Evolutionary conservation across 495 filamentous ascomycete species (phyloP).

Genomic region (Talaromyces wortmannii): DNA sequence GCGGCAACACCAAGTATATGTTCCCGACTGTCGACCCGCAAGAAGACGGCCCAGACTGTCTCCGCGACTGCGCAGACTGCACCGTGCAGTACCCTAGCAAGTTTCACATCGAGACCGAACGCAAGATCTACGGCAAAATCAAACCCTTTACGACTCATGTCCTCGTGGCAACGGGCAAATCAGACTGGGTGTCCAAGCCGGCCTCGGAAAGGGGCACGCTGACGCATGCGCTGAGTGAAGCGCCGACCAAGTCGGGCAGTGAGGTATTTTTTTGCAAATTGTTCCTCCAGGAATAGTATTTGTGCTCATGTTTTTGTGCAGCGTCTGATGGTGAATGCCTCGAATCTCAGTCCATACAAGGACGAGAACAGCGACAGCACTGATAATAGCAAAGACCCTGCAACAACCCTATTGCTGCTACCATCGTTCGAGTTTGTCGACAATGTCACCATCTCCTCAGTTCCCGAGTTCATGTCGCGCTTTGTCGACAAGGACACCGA

Average conservation of each 20-base stretch:
- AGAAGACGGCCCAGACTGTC: conserved; percentile 77
- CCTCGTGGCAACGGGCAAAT: conserved; percentile 85
- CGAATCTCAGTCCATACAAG: conserved; percentile 70
- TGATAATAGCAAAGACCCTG: conserved; percentile 34
- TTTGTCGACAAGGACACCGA: conserved; percentile 50
- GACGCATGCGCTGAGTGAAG: conserved; percentile 75
- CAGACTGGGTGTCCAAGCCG: conserved; percentile 85
- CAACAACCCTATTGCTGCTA: conserved; percentile 76
- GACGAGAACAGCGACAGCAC: conserved; percentile 24
- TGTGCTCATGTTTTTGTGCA: conserved; percentile 20
- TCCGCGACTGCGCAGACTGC: conserved; percentile 79
- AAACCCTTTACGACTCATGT: conserved; percentile 83
- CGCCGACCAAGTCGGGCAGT: conserved; percentile 47
- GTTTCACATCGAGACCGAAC: conserved; percentile 63
- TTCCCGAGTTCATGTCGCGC: conserved; percentile 58
- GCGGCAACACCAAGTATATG: conserved; percentile 22
- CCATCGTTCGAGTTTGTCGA: conserved; percentile 82
- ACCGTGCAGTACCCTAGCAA: conserved; percentile 65
- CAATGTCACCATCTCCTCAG: conserved; percentile 61
- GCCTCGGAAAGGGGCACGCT: conserved; percentile 81
- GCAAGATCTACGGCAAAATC: conserved; percentile 74
- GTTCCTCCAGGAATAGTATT: background rate
- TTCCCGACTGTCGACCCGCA: conserved; percentile 54
- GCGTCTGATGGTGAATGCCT: conserved; percentile 87
- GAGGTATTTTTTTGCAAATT: conserved; percentile 51